Conservation (phyloP, 2,329 filamentous ascomycete genomes). For the Magnaporthiopsis rhizophila region DNA sequence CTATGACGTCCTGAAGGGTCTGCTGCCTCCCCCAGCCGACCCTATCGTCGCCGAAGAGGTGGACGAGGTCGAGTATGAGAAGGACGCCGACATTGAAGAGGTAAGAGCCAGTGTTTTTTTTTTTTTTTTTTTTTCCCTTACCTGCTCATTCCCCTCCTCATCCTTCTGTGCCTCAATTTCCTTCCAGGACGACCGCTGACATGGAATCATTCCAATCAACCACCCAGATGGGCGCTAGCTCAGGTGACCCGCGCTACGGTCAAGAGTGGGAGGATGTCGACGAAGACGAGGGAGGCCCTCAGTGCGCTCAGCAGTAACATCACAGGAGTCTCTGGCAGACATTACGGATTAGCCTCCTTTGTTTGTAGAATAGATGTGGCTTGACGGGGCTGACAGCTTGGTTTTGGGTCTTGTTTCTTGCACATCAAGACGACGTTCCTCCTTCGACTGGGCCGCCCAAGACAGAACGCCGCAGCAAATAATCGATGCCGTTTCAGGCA, state of each 20-base stretch:
- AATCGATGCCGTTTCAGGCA: too few relatives aligned
- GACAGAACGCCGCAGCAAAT: too few relatives aligned
- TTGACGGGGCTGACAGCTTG: too few relatives aligned
- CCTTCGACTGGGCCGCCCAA: too few relatives aligned
- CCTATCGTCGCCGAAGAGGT: constrained; percentile 64
- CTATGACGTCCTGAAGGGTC: constrained; percentile 62
- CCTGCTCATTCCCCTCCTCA: constrained; percentile 9
- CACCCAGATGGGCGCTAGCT: constrained; percentile 61
- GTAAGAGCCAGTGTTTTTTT: constrained; percentile 30
- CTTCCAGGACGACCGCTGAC: background rate
- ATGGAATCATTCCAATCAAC: background rate
- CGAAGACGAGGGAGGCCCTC: constrained; percentile 55
- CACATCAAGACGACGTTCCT: too few relatives aligned
- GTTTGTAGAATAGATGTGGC: too few relatives aligned
- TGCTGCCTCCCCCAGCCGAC: constrained; percentile 59
- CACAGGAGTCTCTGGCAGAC: background rate
- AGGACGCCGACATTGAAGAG: constrained; percentile 75
- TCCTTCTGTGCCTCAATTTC: background rate
- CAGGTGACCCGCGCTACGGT: constrained; percentile 57
- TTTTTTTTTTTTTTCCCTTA: too few relatives aligned
- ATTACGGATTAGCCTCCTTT: too few relatives aligned
- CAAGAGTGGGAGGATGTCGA: constrained; percentile 66
- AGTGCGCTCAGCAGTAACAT: constrained; percentile 66
- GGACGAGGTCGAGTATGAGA: constrained; percentile 82
- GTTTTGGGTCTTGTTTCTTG: too few relatives aligned